These are phyloP conservation scores for Cladobotryum protrusum DNA, from an alignment of 2,329 filamentous ascomycete genomes.

Conservation along the genomic window DNA sequence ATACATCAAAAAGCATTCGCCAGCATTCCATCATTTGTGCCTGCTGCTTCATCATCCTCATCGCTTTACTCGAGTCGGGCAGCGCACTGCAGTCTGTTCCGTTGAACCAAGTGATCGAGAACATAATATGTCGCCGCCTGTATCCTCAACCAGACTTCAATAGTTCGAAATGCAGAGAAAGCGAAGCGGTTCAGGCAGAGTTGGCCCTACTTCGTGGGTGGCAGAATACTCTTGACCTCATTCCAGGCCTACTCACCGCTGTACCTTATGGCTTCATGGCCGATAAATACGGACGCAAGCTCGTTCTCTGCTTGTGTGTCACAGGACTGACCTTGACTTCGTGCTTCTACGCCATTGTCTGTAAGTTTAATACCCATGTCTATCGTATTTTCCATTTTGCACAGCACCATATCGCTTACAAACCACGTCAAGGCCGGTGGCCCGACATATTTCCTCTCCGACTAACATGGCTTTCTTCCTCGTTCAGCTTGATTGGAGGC, in stretches of 20 bases:
- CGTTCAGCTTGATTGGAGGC: conserved; percentile 4
- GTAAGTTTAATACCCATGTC: neutral
- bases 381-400: no score
- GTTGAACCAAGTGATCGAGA: conserved; percentile 1
- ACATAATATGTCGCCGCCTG: neutral
- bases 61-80: neutral
- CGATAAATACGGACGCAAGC: neutral
- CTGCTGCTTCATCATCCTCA: neutral
- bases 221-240: neutral
- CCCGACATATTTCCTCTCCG: neutral
- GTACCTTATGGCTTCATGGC: conserved; percentile 5
- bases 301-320: neutral
- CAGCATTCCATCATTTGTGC: no score
- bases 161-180: neutral
- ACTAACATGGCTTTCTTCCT: neutral
- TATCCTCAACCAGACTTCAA: neutral
- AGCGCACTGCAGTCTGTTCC: neutral
- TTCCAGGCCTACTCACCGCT: neutral
- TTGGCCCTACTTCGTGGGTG: conserved; percentile 1
- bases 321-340: neutral
- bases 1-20: no score
- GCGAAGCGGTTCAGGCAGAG: neutral
- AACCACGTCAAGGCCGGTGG: neutral
- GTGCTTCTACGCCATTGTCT: neutral
- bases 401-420: no score